Evolutionary conservation across 2,329 filamentous ascomycete genomes (phyloP).

Genomic region (Diplodia scrobiculata): DNA sequence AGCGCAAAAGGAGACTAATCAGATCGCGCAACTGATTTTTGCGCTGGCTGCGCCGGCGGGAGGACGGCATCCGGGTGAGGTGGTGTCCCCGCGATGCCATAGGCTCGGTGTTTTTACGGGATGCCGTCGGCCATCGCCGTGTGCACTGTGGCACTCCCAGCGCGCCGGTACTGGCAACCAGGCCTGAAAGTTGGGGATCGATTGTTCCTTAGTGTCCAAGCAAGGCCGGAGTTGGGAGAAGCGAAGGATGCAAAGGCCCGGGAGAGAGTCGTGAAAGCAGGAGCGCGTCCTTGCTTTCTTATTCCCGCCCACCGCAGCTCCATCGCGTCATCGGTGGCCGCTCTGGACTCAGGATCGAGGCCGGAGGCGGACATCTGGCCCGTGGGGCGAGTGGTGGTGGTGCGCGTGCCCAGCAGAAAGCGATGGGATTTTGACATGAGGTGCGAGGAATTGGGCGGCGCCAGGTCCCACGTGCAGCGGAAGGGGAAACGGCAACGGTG

Average conservation of each 20-base stretch:
- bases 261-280: neutral
- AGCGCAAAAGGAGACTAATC: no score
- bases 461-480: neutral
- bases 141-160: neutral
- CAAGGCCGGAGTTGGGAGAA: neutral
- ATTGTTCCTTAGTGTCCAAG: neutral
- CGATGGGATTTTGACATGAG: no score
- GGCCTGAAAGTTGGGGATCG: neutral
- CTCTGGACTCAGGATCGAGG: neutral
- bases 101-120: conserved; percentile 8
- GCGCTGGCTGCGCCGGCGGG: neutral
- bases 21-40: no score
- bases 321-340: neutral
- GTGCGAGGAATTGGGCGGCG: neutral
- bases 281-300: neutral
- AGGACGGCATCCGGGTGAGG: neutral
- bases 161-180: neutral
- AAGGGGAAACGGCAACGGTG: neutral
- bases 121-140: conserved; percentile 2
- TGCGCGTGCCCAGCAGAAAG: no score
- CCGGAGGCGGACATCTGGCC: no score
- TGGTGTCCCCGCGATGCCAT: neutral
- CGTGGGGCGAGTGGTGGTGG: no score
- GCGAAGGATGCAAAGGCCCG: no score
- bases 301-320: neutral